These are phyloP conservation scores for Gliomastix tumulicola DNA, from an alignment of 2,329 filamentous ascomycete species.

Conservation along the genomic window DNA sequence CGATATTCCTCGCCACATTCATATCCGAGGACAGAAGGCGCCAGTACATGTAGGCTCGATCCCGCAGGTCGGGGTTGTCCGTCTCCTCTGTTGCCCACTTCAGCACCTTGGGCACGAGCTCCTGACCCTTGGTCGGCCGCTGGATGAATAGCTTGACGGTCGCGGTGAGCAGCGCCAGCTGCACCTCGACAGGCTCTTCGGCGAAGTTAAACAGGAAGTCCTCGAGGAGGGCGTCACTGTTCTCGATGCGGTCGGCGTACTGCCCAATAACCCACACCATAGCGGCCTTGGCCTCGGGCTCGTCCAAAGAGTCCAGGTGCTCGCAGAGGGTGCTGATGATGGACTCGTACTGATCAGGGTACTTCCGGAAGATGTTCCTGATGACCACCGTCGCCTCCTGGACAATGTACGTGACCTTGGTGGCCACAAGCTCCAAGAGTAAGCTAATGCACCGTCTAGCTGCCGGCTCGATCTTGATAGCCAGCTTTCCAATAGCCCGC, in stretches of 20 bases:
- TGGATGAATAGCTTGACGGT: conserved; percentile 98
- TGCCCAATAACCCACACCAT: conserved; percentile 99
- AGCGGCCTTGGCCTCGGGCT: conserved; percentile 94
- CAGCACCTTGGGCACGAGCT: conserved; percentile 86
- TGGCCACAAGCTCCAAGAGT: conserved; percentile 85
- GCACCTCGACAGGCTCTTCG: conserved; percentile 92
- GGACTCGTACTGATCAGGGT: conserved; percentile 96
- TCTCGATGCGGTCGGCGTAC: conserved; percentile 95
- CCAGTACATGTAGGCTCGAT: conserved; percentile 99
- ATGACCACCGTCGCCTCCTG: conserved; percentile 99
- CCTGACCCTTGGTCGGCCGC: conserved; percentile 86
- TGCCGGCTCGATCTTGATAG: conserved; percentile 97
- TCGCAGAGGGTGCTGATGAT: conserved; percentile 96
- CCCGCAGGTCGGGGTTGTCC: conserved; percentile 94
- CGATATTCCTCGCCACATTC: conserved; percentile 73
- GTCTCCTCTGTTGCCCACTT: conserved; percentile 99
- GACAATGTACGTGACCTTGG: conserved; percentile 98
- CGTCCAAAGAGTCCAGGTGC: conserved; percentile 91
- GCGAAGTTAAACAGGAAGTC: conserved; percentile 92
- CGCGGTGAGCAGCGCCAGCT: conserved; percentile 87
- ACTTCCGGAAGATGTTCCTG: conserved; percentile 98
- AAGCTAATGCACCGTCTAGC: conserved; percentile 88
- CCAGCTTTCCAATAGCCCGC: conserved; percentile 92
- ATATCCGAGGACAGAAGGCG: conserved; percentile 89
- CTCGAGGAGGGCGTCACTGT: conserved; percentile 86